A percentile compares a stretch with the other conserved stretches of the same genome.
Conservation (phyloP, 2,329 filamentous ascomycete species). For the Cylindrodendrum hubeiense region DNA sequence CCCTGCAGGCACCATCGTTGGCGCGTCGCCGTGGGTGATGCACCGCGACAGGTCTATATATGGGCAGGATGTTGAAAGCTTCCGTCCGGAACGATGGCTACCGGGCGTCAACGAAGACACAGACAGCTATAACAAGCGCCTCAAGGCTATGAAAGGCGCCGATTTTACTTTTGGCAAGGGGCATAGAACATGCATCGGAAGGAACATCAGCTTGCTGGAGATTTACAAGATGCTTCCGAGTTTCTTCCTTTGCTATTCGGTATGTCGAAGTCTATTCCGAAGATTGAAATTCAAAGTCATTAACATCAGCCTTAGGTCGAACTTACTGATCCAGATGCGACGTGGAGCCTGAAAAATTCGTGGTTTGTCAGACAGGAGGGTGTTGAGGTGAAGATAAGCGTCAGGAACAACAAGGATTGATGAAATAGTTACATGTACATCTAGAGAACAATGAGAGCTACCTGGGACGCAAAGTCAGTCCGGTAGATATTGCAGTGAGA, state of each 20-base stretch:
- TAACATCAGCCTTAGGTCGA: background rate
- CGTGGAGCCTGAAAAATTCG: slow-evolving; percentile 11
- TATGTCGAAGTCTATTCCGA: background rate
- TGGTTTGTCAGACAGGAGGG: slow-evolving; percentile 16
- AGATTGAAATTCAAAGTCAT: background rate
- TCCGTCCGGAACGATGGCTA: slow-evolving; percentile 10
- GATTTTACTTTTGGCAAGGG: slow-evolving; percentile 15
- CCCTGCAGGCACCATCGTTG: slow-evolving; percentile 10
- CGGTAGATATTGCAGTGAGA: too few relatives aligned
- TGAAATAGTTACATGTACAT: too few relatives aligned
- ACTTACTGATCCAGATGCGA: background rate
- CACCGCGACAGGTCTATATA: slow-evolving; percentile 2
- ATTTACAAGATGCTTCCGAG: slow-evolving; percentile 20
- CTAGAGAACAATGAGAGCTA: too few relatives aligned
- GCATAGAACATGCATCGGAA: slow-evolving; percentile 10
- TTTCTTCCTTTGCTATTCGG: slow-evolving; percentile 1
- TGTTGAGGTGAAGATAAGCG: background rate
- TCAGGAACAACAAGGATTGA: background rate
- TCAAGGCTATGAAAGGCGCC: slow-evolving; percentile 2
- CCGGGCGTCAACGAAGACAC: background rate
- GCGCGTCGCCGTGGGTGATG: slow-evolving; percentile 12
- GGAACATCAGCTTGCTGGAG: slow-evolving; percentile 12
- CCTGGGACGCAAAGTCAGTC: too few relatives aligned
- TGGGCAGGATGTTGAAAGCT: slow-evolving; percentile 2
- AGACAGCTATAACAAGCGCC: background rate